Evolutionary conservation across 2,329 filamentous ascomycete species (phyloP), one percentile per base, ranked within the genome.

Genomic region (Ascochyta lentis): DNA sequence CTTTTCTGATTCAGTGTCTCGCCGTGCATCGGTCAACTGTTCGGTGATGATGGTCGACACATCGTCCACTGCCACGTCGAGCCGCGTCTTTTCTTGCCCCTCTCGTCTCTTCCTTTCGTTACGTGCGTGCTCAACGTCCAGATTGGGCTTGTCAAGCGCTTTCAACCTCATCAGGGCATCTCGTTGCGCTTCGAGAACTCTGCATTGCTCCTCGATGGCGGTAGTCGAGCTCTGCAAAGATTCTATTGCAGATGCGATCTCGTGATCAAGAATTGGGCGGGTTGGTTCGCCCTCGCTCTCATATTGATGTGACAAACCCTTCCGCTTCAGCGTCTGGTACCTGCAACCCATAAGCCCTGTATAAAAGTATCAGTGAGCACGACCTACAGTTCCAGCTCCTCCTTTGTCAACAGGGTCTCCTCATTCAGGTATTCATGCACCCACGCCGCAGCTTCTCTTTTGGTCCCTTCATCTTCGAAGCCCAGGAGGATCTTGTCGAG

Each of bases 221-320:
- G 81, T 81, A 0, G 89, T 90, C 1, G 88, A 89, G 34, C 79
- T 79, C 56, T 84, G 81, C n/a, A 92, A 78, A 49, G 88, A 84
- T 3, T 83, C 80, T 45, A 89, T 85, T 15, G 89, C 88, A 37
- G 78, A 73, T 49, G 79, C 79, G 51, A 91, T 77, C 47, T 90
- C 86, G 24, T 82, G 77, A 54, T 90, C 86, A 13, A 79, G 76
- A 41, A 89, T 72, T 5, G 83, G 80, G 49, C 81, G 81, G 31
- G 62, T 51, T 7, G 67, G 64, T 29, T 68, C 66, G 16, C 67
- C 60, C 19, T 72, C 69, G 34, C 57, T 64, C 42, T 72, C 66
- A 47, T 70, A 70, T 52, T 71, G 71, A 50, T 70, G 66, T 19
- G 68, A 48, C 3, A 73, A 58, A 1, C 71, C 68, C 58, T 70